Conservation (phyloP, 441 rosid genomes). For the Adansonia madagascariensis region DNA sequence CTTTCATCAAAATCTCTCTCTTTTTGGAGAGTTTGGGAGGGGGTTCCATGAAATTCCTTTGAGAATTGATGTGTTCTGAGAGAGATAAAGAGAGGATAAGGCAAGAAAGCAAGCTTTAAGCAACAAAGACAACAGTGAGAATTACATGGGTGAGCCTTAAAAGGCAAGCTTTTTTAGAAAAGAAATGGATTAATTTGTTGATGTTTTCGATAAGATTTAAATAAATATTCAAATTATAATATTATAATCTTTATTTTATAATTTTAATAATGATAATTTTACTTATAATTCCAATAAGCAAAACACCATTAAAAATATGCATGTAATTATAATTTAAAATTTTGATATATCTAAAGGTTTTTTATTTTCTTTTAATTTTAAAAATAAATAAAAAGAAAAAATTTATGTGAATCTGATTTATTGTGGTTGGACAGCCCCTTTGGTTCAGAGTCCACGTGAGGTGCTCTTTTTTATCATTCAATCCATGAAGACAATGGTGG, state of each 20-base stretch:
- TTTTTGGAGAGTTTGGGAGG: neutral
- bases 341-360: too few relatives aligned
- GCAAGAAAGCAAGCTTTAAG: constrained; percentile 45
- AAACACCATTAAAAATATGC: too few relatives aligned
- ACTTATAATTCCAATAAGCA: too few relatives aligned
- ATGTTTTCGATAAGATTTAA: too few relatives aligned
- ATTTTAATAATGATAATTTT: too few relatives aligned
- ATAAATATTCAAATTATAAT: too few relatives aligned
- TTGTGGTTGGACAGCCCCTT: constrained; percentile 66
- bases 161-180: constrained; percentile 40
- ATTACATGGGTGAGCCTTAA: constrained; percentile 57
- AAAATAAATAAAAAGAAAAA: neutral
- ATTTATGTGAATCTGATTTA: constrained; percentile 25
- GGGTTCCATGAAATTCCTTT: neutral
- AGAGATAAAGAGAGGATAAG: constrained; percentile 33
- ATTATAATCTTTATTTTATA: too few relatives aligned
- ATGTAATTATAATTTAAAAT: too few relatives aligned
- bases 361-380: too few relatives aligned
- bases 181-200: constrained; percentile 26
- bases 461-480: constrained; percentile 73
- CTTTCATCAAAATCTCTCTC: constrained; percentile 3
- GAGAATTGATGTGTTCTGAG: constrained; percentile 26
- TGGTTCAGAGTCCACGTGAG: constrained; percentile 94
- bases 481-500: constrained; percentile 83
- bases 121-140: constrained; percentile 64